Evolutionary conservation across 257 asterid species (phyloP).

Genomic region (Jacaranda mimosifolia): DNA sequence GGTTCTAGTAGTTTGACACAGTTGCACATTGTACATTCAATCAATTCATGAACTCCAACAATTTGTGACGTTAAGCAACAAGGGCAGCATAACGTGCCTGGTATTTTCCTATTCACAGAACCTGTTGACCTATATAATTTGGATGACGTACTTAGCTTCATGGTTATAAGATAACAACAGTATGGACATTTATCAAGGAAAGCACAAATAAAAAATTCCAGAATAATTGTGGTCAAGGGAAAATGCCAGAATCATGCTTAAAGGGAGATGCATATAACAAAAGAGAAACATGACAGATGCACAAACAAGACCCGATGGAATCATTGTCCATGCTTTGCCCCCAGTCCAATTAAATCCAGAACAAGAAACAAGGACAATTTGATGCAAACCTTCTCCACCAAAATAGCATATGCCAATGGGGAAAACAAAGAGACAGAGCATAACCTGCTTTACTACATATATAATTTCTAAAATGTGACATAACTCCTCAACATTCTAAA

Average conservation of each 20-base stretch:
- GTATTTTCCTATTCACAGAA: not conserved
- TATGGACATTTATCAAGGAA: not conserved
- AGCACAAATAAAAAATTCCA: not conserved
- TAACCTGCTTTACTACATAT: not conserved
- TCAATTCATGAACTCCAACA: not conserved
- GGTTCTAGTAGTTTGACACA: not conserved
- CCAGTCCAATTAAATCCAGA: not conserved
- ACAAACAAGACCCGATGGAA: not conserved
- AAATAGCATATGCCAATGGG: not conserved
- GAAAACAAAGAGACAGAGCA: not conserved
- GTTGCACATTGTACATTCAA: not conserved
- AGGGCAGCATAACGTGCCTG: not conserved
- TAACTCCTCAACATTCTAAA: not conserved
- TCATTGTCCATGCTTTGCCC: not conserved
- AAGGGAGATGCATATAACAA: not conserved
- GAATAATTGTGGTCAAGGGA: not conserved
- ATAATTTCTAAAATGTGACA: not conserved
- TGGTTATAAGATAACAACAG: not conserved
- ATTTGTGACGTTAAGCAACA: not conserved
- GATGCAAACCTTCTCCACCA: conserved; percentile 9
- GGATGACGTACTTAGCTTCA: not conserved
- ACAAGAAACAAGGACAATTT: not conserved
- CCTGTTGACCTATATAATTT: not conserved
- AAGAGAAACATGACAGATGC: not conserved
- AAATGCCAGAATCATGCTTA: not conserved